Base-by-base conservation (phyloP, 805 yeast genomes). In the Saccharomycopsis sp. region DNA sequence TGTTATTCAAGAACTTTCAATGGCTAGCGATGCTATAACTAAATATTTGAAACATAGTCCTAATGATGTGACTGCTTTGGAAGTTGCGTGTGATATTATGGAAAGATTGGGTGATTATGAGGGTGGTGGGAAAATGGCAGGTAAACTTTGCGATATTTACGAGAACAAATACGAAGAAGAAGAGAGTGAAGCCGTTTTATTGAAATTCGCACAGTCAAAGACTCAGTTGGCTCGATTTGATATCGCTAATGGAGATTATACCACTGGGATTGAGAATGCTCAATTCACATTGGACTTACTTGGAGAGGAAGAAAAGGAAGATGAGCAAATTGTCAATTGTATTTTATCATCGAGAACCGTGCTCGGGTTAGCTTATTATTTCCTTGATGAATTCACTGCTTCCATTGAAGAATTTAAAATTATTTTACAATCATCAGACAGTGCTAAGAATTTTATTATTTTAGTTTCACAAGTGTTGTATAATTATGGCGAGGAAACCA, bases 401-500 rank as follows among this genome's bases (percentile, higher is more conserved):
- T 77, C 97, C 0, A 62, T 90, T 44, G 75, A 70, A 2, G 79
- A 81, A 55, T 79, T 90, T 58, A 77, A 75, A 47, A 62, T 66
- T 27, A 76, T 93, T n/a, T 63, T 88, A 37, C 71, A 66, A 21
- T 55, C 62, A 1, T 71, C 81, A 20, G 38, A 24, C 8, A 37
- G 35, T 40, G 76, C 83, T 3, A 77, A 74, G 51, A 72, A 81
- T 50, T 70, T 87, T n/a, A 78, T 86, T 13, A 75, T 81, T 4
- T 62, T 90, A 23, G 71, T 86, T 17, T 77, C 93, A 0, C 95
- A 88, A 57, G 82, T 89, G 0, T 66, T 93, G 40, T 83, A 81
- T 65, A 85, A 86, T 2, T 75, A 75, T 45, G 83, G 78, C n/a
- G 74, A 78, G 0, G 77, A 74, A n/a, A 93, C 84, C 4, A 78